Evolutionary conservation across 1,139 yeast genomes (phyloP).

Genomic region (Yamadazyma spencermartinsiae): DNA sequence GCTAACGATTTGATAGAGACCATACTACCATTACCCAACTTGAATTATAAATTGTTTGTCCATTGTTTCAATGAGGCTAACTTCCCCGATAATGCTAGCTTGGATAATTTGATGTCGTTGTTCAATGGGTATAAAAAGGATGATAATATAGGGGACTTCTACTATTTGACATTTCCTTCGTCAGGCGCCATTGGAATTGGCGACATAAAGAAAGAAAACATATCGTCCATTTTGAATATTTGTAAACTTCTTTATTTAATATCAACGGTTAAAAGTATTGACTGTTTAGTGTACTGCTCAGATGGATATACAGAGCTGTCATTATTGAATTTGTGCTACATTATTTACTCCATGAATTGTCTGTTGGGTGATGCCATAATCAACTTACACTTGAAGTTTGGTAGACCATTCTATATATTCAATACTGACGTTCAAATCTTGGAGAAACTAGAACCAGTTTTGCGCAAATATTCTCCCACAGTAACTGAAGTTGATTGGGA

Average conservation of each 20-base stretch:
- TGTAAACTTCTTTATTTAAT: slow-evolving; percentile 59
- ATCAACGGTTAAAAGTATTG: slow-evolving; percentile 28
- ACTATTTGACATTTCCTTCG: slow-evolving; percentile 70
- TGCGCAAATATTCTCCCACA: slow-evolving; percentile 57
- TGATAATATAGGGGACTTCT: slow-evolving; percentile 26
- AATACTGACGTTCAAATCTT: slow-evolving; percentile 70
- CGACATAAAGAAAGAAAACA: slow-evolving; percentile 56
- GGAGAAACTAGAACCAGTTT: slow-evolving; percentile 59
- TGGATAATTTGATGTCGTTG: slow-evolving; percentile 35
- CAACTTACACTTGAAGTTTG: slow-evolving; percentile 58
- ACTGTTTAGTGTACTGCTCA: slow-evolving; percentile 66
- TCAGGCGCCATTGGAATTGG: slow-evolving; percentile 80
- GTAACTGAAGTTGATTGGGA: slow-evolving; percentile 19
- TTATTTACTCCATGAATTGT: slow-evolving; percentile 65
- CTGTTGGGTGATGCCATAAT: slow-evolving; percentile 55
- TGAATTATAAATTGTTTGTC: slow-evolving; percentile 40
- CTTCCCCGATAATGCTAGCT: slow-evolving; percentile 48
- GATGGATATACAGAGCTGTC: slow-evolving; percentile 95
- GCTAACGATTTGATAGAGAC: slow-evolving; percentile 21
- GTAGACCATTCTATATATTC: slow-evolving; percentile 83
- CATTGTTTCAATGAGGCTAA: slow-evolving; percentile 55
- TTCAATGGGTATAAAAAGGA: slow-evolving; percentile 20
- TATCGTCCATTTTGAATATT: slow-evolving; percentile 59
- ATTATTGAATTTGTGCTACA: slow-evolving; percentile 64
- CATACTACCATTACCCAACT: slow-evolving; percentile 34